phyloP scores from a whole-genome alignment of 2,329 filamentous ascomycete species.

The Sphaerulina musiva region DNA sequence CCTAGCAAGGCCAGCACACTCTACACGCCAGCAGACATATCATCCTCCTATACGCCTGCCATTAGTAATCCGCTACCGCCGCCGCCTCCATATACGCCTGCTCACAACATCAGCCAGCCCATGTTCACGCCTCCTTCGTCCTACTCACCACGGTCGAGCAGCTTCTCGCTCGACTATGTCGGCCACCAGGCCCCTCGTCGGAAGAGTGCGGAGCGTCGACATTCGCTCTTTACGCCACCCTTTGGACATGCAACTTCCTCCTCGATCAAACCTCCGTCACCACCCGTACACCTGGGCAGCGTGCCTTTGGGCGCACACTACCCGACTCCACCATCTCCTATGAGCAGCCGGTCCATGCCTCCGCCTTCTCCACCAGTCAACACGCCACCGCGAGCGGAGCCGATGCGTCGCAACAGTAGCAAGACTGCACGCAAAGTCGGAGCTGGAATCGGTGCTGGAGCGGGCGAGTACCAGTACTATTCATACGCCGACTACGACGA shows the following conservation, averaged over 20 bases:
- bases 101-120: slow-evolving; percentile 3
- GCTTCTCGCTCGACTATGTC: slow-evolving; percentile 7
- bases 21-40: slow-evolving; percentile 6
- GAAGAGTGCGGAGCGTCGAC: background rate
- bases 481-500: slow-evolving; percentile 12
- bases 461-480: slow-evolving; percentile 12
- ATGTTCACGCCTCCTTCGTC: slow-evolving; percentile 5
- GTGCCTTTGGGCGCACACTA: background rate
- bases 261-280: background rate
- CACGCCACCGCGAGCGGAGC: background rate
- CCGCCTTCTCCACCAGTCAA: slow-evolving; percentile 3
- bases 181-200: slow-evolving; percentile 4
- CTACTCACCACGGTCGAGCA: slow-evolving; percentile 7
- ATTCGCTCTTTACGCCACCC: background rate
- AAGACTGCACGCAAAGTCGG: background rate
- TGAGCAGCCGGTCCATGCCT: background rate
- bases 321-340: background rate
- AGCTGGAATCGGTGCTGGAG: background rate
- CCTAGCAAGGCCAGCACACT: slow-evolving; percentile 8
- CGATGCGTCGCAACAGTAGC: slow-evolving; percentile 1
- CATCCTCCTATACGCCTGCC: background rate
- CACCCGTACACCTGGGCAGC: background rate
- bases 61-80: background rate
- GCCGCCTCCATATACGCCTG: slow-evolving; percentile 8
- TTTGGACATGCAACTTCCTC: background rate